These are phyloP conservation scores for Leccinellum luteum DNA, from an alignment of 768 basidiomycete species.

Conservation along the genomic window DNA sequence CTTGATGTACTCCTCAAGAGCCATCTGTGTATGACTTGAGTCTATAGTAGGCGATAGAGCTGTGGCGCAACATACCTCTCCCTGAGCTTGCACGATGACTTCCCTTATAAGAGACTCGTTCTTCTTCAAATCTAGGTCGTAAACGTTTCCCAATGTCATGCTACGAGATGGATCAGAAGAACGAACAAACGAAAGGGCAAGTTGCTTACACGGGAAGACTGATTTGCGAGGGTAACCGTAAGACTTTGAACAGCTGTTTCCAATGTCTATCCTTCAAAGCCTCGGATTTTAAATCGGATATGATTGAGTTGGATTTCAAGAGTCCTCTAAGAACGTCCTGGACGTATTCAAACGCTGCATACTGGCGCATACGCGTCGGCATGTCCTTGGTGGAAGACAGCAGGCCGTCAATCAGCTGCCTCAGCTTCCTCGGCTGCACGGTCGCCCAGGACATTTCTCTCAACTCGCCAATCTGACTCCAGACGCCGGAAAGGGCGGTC, in stretches of 20 bases:
- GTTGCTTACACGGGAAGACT: conserved; percentile 65
- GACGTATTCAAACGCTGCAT: conserved; percentile 97
- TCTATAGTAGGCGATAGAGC: not conserved
- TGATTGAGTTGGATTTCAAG: conserved; percentile 84
- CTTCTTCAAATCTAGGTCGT: conserved; percentile 92
- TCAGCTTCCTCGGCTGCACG: conserved; percentile 90
- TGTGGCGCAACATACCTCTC: conserved; percentile 60
- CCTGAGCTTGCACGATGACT: conserved; percentile 94
- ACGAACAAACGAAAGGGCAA: conserved; percentile 10
- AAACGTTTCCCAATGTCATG: conserved; percentile 95
- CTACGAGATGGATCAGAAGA: conserved; percentile 37
- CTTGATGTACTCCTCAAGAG: conserved; percentile 91
- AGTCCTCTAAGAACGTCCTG: conserved; percentile 85
- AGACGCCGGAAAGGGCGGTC: conserved; percentile 97
- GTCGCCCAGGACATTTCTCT: conserved; percentile 88
- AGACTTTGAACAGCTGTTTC: conserved; percentile 92
- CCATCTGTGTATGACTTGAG: conserved; percentile 60
- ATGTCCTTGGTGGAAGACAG: conserved; percentile 95
- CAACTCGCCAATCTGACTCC: conserved; percentile 89
- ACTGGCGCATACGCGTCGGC: conserved; percentile 98
- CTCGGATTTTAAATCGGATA: conserved; percentile 96
- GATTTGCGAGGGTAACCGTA: conserved; percentile 72
- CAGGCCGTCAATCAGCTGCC: conserved; percentile 91
- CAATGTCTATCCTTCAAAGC: conserved; percentile 97
- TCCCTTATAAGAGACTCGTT: conserved; percentile 92